These are phyloP conservation scores for Austroboletus niveus DNA, from an alignment of 1,284 basidiomycete species.

Conservation along the genomic window DNA sequence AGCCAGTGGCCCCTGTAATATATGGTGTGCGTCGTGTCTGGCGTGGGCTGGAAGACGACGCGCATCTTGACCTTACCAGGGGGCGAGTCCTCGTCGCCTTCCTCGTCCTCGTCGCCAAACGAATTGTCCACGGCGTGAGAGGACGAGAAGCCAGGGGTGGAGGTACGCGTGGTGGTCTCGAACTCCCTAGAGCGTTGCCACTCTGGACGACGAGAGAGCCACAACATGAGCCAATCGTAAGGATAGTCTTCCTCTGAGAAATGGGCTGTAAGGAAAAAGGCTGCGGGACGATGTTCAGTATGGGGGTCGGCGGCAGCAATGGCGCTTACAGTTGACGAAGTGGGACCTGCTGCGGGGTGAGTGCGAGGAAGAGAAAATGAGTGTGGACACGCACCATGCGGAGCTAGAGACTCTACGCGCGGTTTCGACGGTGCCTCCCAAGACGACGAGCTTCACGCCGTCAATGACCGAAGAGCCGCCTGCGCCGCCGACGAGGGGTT, in stretches of 20 bases:
- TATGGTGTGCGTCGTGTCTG: conserved; percentile 80
- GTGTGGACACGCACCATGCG: conserved; percentile 55
- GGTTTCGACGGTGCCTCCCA: conserved; percentile 82
- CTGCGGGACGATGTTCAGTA: conserved; percentile 36
- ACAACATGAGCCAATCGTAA: conserved; percentile 82
- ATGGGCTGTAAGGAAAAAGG: conserved; percentile 83
- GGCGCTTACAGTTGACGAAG: conserved; percentile 73
- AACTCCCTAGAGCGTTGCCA: conserved; percentile 84
- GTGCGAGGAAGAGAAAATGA: not conserved
- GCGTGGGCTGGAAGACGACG: conserved; percentile 80
- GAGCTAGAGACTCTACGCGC: conserved; percentile 75
- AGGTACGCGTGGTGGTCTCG: conserved; percentile 74
- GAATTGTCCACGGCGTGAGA: conserved; percentile 51
- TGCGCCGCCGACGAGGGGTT: conserved; percentile 73
- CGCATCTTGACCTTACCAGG: conserved; percentile 70
- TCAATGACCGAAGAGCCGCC: conserved; percentile 76
- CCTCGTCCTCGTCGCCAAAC: conserved; percentile 63
- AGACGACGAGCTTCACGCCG: conserved; percentile 81
- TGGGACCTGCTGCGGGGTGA: conserved; percentile 53
- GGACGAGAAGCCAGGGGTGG: conserved; percentile 48
- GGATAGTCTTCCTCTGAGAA: conserved; percentile 84
- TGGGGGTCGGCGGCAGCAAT: conserved; percentile 2
- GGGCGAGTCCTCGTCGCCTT: conserved; percentile 48
- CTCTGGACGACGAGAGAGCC: conserved; percentile 75
- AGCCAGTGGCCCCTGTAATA: conserved; percentile 81